These are phyloP conservation scores for Globisporangium perplexum DNA, from an alignment of 352 stramenopile genomes.

Conservation along the genomic window DNA sequence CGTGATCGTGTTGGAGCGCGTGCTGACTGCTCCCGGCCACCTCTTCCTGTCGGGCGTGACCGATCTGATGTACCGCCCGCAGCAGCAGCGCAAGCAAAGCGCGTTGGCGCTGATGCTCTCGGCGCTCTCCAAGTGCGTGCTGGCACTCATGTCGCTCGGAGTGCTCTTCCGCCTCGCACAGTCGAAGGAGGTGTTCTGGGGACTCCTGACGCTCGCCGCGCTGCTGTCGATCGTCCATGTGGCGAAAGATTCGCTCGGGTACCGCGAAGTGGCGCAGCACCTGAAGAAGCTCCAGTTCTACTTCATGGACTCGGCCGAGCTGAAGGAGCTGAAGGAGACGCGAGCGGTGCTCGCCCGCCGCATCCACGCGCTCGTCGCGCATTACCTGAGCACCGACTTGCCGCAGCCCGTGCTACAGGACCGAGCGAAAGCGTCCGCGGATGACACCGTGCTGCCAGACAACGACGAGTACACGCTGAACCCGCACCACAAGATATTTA, in stretches of 20 bases:
- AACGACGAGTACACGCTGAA: conserved; percentile 71
- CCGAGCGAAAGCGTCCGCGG: conserved; percentile 27
- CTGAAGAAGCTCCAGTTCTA: conserved; percentile 77
- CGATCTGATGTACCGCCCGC: conserved; percentile 50
- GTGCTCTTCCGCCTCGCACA: conserved; percentile 29
- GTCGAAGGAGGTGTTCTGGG: conserved; percentile 26
- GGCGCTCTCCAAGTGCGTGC: conserved; percentile 7
- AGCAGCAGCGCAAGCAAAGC: conserved; percentile 20
- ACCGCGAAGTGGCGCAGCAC: conserved; percentile 43
- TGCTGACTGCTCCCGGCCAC: conserved; percentile 30
- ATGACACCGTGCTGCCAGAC: conserved; percentile 22
- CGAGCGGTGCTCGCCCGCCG: conserved; percentile 47
- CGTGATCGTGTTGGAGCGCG: conserved; percentile 30
- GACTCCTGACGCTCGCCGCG: conserved; percentile 17
- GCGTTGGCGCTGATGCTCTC: conserved; percentile 8
- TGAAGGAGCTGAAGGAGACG: conserved; percentile 44
- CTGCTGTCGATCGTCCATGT: conserved; percentile 29
- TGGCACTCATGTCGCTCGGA: conserved; percentile 16
- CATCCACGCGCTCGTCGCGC: conserved; percentile 62
- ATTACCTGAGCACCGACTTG: conserved; percentile 61
- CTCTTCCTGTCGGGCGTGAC: conserved; percentile 42
- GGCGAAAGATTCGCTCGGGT: conserved; percentile 25
- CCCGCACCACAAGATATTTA: conserved; percentile 79
- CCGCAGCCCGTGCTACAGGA: conserved; percentile 60
- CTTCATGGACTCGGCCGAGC: conserved; percentile 54